Evolutionary conservation across 768 basidiomycete genomes (phyloP).

Genomic region (Hortiboletus flavorubellus): DNA sequence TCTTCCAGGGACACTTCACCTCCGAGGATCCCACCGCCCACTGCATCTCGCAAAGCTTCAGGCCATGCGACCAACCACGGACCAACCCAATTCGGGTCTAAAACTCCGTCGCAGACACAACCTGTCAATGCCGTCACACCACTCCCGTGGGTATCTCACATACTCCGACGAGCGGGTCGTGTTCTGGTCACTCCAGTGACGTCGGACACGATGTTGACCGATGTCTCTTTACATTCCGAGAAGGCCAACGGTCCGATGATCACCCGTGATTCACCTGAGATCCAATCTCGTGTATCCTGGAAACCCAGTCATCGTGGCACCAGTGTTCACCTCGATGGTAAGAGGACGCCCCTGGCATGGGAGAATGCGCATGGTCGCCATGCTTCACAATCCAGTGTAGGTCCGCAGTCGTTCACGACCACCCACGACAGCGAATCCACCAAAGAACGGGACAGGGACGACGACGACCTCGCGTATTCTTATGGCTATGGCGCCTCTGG

Average conservation of each 20-base stretch:
- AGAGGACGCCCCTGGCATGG: slow-evolving; percentile 3
- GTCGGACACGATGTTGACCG: slow-evolving; percentile 3
- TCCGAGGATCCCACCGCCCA: slow-evolving; percentile 16
- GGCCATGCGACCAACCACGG: slow-evolving; percentile 7
- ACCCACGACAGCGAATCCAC: slow-evolving; percentile 14
- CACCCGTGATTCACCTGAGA: slow-evolving; percentile 19
- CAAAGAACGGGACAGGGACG: slow-evolving; percentile 1
- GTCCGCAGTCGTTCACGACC: slow-evolving; percentile 2
- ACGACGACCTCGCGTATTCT: slow-evolving; percentile 12
- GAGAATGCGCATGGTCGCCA: slow-evolving; percentile 8
- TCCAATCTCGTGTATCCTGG: slow-evolving; percentile 14
- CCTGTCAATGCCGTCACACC: slow-evolving; percentile 2
- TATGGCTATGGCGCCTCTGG: slow-evolving; percentile 29
- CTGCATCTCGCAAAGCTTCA: slow-evolving; percentile 15
- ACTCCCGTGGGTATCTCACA: slow-evolving; percentile 4
- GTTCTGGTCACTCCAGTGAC: slow-evolving; percentile 8
- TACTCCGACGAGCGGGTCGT: slow-evolving; percentile 26
- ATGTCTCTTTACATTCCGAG: slow-evolving; percentile 6
- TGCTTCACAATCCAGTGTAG: slow-evolving; percentile 2
- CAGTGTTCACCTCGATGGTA: slow-evolving; percentile 1
- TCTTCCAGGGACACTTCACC: slow-evolving; percentile 10
- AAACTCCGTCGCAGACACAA: slow-evolving; percentile 15
- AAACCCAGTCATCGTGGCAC: slow-evolving; percentile 19
- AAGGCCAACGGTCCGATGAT: neutral
- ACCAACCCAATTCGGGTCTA: neutral